These are phyloP conservation scores for Boletus rubescentipes DNA, from an alignment of 768 basidiomycete genomes.

Conservation along the genomic window DNA sequence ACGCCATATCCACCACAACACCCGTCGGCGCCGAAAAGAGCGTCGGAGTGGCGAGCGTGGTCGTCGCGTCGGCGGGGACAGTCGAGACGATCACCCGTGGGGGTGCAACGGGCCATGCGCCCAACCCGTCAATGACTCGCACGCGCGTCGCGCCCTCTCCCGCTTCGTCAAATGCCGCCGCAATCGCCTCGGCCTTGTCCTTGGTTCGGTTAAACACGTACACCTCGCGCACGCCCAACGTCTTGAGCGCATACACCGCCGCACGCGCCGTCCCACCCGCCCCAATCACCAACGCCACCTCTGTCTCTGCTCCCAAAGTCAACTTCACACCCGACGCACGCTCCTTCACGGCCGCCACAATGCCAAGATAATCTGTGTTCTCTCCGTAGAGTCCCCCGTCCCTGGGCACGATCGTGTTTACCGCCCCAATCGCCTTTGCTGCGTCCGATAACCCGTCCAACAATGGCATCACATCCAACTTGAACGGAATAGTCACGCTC, in stretches of 20 bases:
- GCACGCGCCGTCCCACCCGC: conserved; percentile 95
- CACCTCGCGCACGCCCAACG: conserved; percentile 63
- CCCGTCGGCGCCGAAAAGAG: conserved; percentile 65
- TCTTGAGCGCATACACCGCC: conserved; percentile 84
- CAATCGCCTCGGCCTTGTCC: conserved; percentile 69
- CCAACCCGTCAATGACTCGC: conserved; percentile 57
- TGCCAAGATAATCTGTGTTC: conserved; percentile 96
- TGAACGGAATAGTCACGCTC: conserved; percentile 95
- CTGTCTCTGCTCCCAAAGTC: background rate
- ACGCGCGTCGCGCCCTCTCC: conserved; percentile 40
- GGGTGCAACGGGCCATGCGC: conserved; percentile 48
- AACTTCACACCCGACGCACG: conserved; percentile 38
- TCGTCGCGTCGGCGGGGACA: conserved; percentile 71
- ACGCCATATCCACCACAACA: conserved; percentile 91
- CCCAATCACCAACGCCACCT: conserved; percentile 80
- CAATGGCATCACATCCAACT: conserved; percentile 83
- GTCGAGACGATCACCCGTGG: conserved; percentile 86
- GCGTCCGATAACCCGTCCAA: conserved; percentile 79
- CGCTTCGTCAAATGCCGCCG: conserved; percentile 51
- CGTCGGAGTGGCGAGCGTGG: conserved; percentile 29
- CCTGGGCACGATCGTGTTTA: conserved; percentile 79
- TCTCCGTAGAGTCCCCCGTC: conserved; percentile 71
- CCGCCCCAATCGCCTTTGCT: conserved; percentile 86
- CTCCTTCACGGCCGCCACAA: conserved; percentile 54
- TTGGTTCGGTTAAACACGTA: conserved; percentile 88